phyloP scores from a whole-genome alignment of 257 asterid genomes.

The Solanum ossicruentum region DNA sequence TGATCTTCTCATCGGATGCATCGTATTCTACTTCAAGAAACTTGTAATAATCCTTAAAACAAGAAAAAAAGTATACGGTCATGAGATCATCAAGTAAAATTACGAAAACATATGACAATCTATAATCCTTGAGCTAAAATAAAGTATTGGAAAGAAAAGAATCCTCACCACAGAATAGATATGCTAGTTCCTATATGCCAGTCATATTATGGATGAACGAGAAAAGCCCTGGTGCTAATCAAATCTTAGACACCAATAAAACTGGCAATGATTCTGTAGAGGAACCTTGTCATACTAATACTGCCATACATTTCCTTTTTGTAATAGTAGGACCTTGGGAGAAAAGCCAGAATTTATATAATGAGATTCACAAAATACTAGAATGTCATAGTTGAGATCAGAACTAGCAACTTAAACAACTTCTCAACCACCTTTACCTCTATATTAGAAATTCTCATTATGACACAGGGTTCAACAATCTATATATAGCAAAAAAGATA shows the following conservation, averaged over 20 bases:
- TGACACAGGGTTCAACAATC: background rate
- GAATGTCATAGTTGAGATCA: background rate
- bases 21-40: constrained; percentile 55
- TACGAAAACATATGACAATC: background rate
- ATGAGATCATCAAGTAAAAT: background rate
- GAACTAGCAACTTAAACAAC: background rate
- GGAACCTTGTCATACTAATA: background rate
- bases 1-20: constrained; percentile 58
- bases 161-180: background rate
- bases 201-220: background rate
- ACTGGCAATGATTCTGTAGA: background rate
- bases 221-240: background rate
- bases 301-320: background rate
- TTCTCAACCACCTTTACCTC: background rate
- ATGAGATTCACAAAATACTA: background rate
- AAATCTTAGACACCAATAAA: background rate
- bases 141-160: background rate
- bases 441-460: background rate
- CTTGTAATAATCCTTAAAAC: constrained; percentile 53
- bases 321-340: background rate
- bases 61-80: background rate
- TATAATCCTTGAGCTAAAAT: background rate
- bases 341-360: background rate
- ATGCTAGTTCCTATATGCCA: background rate
- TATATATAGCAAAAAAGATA: background rate